Base-by-base conservation (phyloP, 2,329 filamentous ascomycete species). In the Herpotrichia juniperi region DNA sequence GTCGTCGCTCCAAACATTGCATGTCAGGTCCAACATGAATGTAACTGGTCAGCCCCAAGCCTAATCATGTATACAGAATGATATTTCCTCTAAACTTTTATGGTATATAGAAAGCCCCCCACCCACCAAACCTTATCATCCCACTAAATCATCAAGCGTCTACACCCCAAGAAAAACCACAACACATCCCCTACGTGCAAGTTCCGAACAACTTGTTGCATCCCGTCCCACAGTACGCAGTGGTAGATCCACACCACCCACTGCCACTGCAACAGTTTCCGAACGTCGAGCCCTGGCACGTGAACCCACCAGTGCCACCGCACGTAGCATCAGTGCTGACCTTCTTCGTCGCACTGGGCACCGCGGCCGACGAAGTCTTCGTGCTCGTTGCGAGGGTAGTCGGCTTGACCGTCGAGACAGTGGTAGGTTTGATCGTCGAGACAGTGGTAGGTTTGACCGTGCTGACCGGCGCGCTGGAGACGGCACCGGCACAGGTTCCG, bases 191-290 rank as follows among this genome's bases (percentile, higher is more conserved):
- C 37, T 44, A 50, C 14, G 47, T 43, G 37, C 57, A 59, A 22
- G 57, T 61, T 17, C 64, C 61, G 39, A 62, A 67, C 4, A 4
- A 42, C 12, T 48, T 46, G 31, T 61, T 53, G 50, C 61, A 68
- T 11, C 60, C 58, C 8, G 46, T 46, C 11, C 50, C 50, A 25
- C 60, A 62, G 30, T 58, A 50, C 4, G 32, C 40, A 3, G 43
- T 4, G 37, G 63, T 67, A 16, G 61, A 58, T 21, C 71, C 71
- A 50, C 79, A 81, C 57, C 66, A 72, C n/a, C 76, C 76, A 54
- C 69, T 71, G 47, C 61, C 62, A 16, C 72, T 76, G 68, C 78
- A 81, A 66, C 78, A 79, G 57, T 74, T 68, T 5, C 78, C 78
- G 54, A 75, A 78, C 8, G 60, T 42, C 48, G 72, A 76, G 17